These are phyloP conservation scores for Orbilia brochopaga DNA, from an alignment of 2,329 filamentous ascomycete species.

Conservation along the genomic window DNA sequence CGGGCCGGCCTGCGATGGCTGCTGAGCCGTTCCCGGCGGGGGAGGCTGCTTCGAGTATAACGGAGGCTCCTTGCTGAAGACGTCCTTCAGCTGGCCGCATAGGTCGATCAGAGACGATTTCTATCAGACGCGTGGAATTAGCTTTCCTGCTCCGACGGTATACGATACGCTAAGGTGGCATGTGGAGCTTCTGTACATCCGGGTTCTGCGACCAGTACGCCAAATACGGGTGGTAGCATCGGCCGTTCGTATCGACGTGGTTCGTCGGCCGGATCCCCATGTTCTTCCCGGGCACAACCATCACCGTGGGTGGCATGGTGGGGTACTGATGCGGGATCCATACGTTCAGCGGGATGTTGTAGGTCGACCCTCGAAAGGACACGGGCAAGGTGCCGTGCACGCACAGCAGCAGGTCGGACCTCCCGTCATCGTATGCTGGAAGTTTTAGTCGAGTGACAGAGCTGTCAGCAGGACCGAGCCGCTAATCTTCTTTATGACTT, in stretches of 20 bases:
- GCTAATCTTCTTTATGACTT: neutral
- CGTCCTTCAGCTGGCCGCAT: conserved; percentile 76
- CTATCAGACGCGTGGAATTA: conserved; percentile 58
- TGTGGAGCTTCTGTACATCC: conserved; percentile 71
- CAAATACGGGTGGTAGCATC: conserved; percentile 93
- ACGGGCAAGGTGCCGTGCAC: conserved; percentile 90
- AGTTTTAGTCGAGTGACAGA: conserved; percentile 46
- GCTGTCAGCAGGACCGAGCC: conserved; percentile 45
- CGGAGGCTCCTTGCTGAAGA: conserved; percentile 94
- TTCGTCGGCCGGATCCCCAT: conserved; percentile 93
- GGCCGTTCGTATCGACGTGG: conserved; percentile 90
- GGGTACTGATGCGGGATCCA: conserved; percentile 95
- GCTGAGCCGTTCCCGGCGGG: conserved; percentile 58
- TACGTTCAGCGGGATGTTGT: conserved; percentile 87
- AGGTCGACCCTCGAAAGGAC: conserved; percentile 82
- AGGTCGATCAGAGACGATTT: conserved; percentile 86
- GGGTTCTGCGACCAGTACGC: conserved; percentile 86
- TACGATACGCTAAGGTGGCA: neutral
- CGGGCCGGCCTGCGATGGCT: conserved; percentile 55
- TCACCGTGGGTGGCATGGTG: conserved; percentile 80
- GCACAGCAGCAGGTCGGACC: conserved; percentile 82
- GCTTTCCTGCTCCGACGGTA: conserved; percentile 34
- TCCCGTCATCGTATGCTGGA: conserved; percentile 84
- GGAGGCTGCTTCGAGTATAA: conserved; percentile 75
- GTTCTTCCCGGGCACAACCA: conserved; percentile 83